Conservation (phyloP, 306 rosid genomes). For the Amphicarpaea edgeworthii region DNA sequence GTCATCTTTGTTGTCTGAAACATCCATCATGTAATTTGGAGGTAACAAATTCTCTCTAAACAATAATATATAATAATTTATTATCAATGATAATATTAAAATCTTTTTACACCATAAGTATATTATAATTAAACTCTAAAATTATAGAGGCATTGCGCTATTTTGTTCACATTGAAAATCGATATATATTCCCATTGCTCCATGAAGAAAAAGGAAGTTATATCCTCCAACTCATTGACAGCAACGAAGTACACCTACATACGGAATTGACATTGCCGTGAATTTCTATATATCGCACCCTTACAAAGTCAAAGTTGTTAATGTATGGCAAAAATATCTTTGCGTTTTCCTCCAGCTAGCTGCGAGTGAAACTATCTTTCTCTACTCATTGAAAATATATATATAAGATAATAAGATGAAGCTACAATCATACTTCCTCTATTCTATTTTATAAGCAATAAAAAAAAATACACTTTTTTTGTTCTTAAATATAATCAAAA, state of each 20-base stretch:
- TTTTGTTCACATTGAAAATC: background rate
- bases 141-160: background rate
- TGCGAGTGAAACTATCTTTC: slow-evolving; percentile 1
- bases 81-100: too few species aligned
- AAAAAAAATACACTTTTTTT: too few species aligned
- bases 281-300: slow-evolving; percentile 5
- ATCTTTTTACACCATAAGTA: too few species aligned
- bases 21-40: too few species aligned
- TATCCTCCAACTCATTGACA: slow-evolving; percentile 48
- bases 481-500: too few species aligned
- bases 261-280: slow-evolving; percentile 29
- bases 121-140: too few species aligned
- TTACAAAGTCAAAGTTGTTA: slow-evolving; percentile 27
- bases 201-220: background rate
- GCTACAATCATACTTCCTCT: background rate
- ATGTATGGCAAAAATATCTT: background rate
- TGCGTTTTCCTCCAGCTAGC: slow-evolving; percentile 20
- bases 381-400: background rate
- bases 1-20: too few species aligned
- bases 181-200: background rate
- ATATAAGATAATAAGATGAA: too few species aligned
- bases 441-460: too few species aligned
- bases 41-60: too few species aligned
- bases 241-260: slow-evolving; percentile 31
- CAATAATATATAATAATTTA: too few species aligned